Evolutionary conservation across 2,329 filamentous ascomycete species (phyloP).

Genomic region (Penicillium digitatum): DNA sequence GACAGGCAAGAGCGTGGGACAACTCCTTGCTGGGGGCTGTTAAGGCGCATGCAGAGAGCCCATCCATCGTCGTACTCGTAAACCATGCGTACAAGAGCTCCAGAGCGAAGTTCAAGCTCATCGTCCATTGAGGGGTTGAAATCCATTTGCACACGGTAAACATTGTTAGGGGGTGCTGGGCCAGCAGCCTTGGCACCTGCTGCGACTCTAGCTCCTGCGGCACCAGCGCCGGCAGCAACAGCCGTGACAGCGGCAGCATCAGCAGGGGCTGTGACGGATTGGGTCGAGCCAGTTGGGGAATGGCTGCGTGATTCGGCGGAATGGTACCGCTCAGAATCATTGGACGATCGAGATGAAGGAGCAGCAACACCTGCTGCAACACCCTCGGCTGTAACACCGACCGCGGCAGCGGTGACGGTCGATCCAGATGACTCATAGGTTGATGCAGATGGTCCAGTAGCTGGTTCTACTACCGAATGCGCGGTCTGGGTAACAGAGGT

Average conservation of each 20-base stretch:
- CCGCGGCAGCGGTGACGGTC: conserved; percentile 34
- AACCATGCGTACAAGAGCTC: conserved; percentile 79
- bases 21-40: conserved; percentile 88
- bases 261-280: conserved; percentile 23
- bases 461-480: conserved; percentile 23
- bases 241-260: conserved; percentile 17
- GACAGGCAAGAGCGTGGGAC: conserved; percentile 91
- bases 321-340: conserved; percentile 21
- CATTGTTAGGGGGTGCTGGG: conserved; percentile 55
- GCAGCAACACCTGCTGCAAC: conserved; percentile 32
- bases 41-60: conserved; percentile 88
- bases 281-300: conserved; percentile 22
- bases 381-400: conserved; percentile 33
- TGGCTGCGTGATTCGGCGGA: conserved; percentile 20
- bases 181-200: conserved; percentile 22
- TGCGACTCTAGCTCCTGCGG: conserved; percentile 8
- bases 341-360: conserved; percentile 26
- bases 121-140: conserved; percentile 91
- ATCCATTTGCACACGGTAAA: conserved; percentile 90
- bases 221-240: conserved; percentile 2
- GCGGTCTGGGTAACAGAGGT: conserved; percentile 4
- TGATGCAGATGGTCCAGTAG: conserved; percentile 28
- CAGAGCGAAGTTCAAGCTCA: conserved; percentile 75
- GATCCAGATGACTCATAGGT: conserved; percentile 31
- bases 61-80: conserved; percentile 98